A percentile compares a stretch with the other conserved stretches of the same genome.
Conservation (phyloP, 371 early-diverging fungal species). For the Circinella minor region DNA sequence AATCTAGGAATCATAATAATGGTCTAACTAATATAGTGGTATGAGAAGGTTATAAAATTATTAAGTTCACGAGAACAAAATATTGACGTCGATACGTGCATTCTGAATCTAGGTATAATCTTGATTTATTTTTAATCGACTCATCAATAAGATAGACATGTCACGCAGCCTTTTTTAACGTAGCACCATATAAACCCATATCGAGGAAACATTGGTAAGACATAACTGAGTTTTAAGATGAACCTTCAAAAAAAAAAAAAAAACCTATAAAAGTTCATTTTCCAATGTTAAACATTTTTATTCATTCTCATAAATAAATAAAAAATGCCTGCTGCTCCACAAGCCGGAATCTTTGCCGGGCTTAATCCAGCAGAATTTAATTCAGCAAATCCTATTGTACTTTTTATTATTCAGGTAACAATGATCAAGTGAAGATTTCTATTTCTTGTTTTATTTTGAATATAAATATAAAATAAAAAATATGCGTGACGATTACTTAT, state of each 20-base stretch:
- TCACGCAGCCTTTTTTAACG: no score
- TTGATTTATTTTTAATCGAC: no score
- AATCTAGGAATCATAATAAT: no score
- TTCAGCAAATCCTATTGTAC: conserved; percentile 56
- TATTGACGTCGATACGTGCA: no score
- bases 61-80: no score
- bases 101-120: no score
- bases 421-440: neutral
- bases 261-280: conserved; percentile 3
- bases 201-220: no score
- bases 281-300: neutral
- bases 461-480: neutral
- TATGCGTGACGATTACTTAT: neutral
- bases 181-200: no score
- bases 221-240: neutral
- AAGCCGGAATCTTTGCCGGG: conserved; percentile 72
- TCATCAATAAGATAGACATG: no score
- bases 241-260: neutral
- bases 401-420: conserved; percentile 75
- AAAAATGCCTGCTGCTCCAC: conserved; percentile 31
- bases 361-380: conserved; percentile 63
- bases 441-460: neutral
- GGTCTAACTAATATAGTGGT: no score
- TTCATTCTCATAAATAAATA: neutral
- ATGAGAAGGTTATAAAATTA: no score